Base-by-base conservation (phyloP, 2,329 filamentous ascomycete genomes). In the Cucurbitaria berberidis region DNA sequence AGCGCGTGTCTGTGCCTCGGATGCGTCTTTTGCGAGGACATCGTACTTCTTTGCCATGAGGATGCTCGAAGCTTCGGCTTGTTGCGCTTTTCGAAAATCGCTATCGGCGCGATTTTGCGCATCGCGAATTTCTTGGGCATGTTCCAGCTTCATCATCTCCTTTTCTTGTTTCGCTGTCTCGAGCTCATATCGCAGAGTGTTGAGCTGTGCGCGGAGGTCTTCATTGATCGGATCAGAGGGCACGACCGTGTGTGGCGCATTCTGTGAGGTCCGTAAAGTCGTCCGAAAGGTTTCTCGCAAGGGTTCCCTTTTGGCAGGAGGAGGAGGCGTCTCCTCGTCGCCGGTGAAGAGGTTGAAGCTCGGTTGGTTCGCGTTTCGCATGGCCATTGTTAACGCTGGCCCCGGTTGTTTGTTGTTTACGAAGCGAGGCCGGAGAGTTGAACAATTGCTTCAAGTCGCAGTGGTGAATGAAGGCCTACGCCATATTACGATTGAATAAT, bases 151-250 rank as follows among this genome's bases (percentile, higher is more conserved):
- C 42, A 87, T 81, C 66, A 97, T 84, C 52, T 96, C 91, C 64
- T 90, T 88, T 69, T 98, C 93, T 64, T 96, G 91, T 66, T 93
- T 93, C 47, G 90, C 80, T 16, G 90, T 93, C 67, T 92, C 90
- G 61, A 96, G 82, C 53, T 93, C 91, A 77, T 97, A 99, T 57
- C 88, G 88, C 45, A 97, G 80, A 0, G 91, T 90, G 57, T 93
- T 95, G 36, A 98, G 81, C 75, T 97, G 91, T 1, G 93, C 91
- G 69, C 93, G 93, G 22, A 98, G 82, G 60, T 93, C 89, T 68
- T 98, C 93, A 54, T 85, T 88, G 63, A 73, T 70, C 59, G 73
- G 68, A 50, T 80, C 77, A 24, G 76, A 66, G 40, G 75, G 60
- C n/a, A 73, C 66, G 15, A 74, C 66, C 3, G 68, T 72, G 48